A percentile compares a stretch with the other conserved stretches of the same genome.
These are phyloP conservation scores for Paramecium pentaurelia DNA, from an alignment of 73 alveolate species.

Conservation along the genomic window DNA sequence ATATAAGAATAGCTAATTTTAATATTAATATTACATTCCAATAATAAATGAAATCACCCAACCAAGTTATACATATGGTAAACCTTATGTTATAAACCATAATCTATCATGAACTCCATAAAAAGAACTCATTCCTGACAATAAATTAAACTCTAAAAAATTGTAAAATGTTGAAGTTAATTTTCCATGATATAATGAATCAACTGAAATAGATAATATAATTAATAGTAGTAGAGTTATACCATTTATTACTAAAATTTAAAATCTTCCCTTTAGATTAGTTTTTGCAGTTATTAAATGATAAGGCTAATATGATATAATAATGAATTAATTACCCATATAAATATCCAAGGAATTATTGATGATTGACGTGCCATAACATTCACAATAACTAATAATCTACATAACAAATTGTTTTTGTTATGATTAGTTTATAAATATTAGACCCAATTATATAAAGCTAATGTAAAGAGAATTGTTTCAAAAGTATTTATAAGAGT, in stretches of 20 bases:
- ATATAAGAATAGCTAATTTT: background rate
- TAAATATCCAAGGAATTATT: constrained; percentile 47
- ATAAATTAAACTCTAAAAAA: constrained; percentile 40
- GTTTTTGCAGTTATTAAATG: background rate
- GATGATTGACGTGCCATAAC: constrained; percentile 45
- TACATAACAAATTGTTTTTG: background rate
- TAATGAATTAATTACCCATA: background rate
- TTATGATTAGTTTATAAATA: background rate
- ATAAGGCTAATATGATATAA: background rate
- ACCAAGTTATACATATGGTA: constrained; percentile 23
- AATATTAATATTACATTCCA: background rate
- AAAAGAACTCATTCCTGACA: constrained; percentile 36
- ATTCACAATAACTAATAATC: background rate
- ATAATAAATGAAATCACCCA: background rate
- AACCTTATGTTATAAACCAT: constrained; percentile 47
- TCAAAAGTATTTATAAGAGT: background rate
- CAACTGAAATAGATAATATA: constrained; percentile 2
- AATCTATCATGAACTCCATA: constrained; percentile 48
- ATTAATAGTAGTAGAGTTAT: background rate
- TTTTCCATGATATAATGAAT: constrained; percentile 38
- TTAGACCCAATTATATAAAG: background rate
- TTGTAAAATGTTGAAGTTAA: constrained; percentile 49
- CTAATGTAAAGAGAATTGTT: background rate
- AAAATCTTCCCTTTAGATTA: background rate
- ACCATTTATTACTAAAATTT: background rate